Conservation (phyloP, 2,329 filamentous ascomycete species). For the Chrysoporthe deuterocubensis region DNA sequence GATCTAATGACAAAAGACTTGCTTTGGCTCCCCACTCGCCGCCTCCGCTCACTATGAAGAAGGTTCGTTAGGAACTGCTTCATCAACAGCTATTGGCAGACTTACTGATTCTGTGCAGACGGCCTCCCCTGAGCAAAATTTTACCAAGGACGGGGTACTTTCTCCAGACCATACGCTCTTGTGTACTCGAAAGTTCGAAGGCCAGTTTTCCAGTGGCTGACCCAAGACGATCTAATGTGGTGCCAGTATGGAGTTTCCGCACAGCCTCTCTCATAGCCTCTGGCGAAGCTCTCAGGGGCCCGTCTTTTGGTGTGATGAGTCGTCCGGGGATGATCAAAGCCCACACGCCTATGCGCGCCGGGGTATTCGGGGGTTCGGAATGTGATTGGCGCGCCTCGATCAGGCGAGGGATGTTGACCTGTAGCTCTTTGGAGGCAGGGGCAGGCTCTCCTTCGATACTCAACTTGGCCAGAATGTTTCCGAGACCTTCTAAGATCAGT, state of each 20-base stretch:
- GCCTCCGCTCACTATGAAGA: constrained; percentile 69
- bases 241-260: not conserved
- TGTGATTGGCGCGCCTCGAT: constrained; percentile 47
- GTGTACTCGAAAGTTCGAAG: constrained; percentile 12
- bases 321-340: constrained; percentile 64
- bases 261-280: not conserved
- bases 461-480: constrained; percentile 76
- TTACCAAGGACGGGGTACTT: not conserved
- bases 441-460: constrained; percentile 50
- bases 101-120: constrained; percentile 52
- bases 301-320: not conserved
- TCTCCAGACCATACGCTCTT: constrained; percentile 19
- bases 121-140: constrained; percentile 33
- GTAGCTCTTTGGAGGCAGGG: constrained; percentile 74
- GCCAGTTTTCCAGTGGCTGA: constrained; percentile 15
- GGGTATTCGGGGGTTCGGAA: constrained; percentile 29
- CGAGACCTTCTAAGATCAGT: constrained; percentile 67
- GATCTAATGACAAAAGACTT: constrained; percentile 78
- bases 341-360: constrained; percentile 67
- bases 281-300: not conserved
- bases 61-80: not conserved
- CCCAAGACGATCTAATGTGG: not conserved
- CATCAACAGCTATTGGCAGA: constrained; percentile 20
- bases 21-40: constrained; percentile 85
- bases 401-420: constrained; percentile 64